Conservation (phyloP, 768 basidiomycete species). For the Auriscalpium microsporum region DNA sequence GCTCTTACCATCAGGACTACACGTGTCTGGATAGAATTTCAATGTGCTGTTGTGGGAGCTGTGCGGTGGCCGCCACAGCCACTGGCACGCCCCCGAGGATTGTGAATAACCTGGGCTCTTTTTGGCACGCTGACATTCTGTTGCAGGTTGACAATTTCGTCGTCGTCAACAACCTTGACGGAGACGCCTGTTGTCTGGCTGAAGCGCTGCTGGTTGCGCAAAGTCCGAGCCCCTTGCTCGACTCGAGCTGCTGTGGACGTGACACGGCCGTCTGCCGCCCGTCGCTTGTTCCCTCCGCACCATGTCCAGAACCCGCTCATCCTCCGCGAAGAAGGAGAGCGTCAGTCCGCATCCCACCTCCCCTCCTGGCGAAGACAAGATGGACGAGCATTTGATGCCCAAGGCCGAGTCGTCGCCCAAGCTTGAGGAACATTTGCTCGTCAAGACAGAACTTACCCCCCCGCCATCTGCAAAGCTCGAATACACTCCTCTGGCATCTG, state of each 20-base stretch:
- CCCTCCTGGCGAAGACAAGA: neutral
- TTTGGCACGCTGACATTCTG: too few relatives aligned
- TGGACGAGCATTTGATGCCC: neutral
- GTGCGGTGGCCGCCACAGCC: too few relatives aligned
- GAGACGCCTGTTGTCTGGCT: too few relatives aligned
- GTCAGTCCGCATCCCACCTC: conserved; percentile 21
- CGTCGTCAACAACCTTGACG: too few relatives aligned
- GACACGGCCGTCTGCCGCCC: too few relatives aligned
- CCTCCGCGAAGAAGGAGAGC: conserved; percentile 11
- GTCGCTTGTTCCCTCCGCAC: neutral
- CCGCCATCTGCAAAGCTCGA: conserved; percentile 26
- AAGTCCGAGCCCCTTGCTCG: conserved; percentile 1
- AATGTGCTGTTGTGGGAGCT: too few relatives aligned
- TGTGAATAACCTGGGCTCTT: too few relatives aligned
- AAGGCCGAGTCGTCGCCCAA: conserved; percentile 19
- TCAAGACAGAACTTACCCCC: conserved; percentile 23
- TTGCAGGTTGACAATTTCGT: too few relatives aligned
- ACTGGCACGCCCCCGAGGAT: too few relatives aligned
- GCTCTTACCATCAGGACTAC: too few relatives aligned
- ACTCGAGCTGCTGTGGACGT: neutral
- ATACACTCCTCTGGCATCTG: conserved; percentile 15
- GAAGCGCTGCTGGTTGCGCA: neutral
- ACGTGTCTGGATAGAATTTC: too few relatives aligned
- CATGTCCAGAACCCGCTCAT: conserved; percentile 23
- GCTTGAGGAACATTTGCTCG: conserved; percentile 20